Evolutionary conservation across 2,329 filamentous ascomycete species (phyloP), one percentile per base, ranked within the genome.

Genomic region (Metarhizium rileyi): DNA sequence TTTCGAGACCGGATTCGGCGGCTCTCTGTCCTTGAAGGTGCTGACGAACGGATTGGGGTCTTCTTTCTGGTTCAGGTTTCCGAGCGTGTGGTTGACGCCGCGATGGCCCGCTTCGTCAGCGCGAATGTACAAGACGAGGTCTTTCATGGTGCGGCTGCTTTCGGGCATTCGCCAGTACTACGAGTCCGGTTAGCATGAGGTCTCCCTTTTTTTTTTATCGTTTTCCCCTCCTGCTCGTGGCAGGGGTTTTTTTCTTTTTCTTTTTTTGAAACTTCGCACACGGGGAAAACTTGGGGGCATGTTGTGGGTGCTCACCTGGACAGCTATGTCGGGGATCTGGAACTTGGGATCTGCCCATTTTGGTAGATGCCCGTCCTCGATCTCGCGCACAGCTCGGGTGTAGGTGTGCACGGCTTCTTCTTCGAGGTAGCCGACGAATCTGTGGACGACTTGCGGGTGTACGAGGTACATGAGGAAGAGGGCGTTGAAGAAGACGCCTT

Each of bases 341-440:
- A 95, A 83, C 7, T 82, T 77, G 1, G 71, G 68, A 53, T 80
- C 75, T 25, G 80, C 74, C 90, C 93, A 98, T 58, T 81, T 81
- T 1, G 90, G 90, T 14, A 96, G 72, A 51, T 81, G 78, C n/a
- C 91, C 91, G 3, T 78, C 76, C 51, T 97, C 90, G 23, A 98
- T 78, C 62, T 97, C 93, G 56, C 82, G 75, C 59, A 97, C 86
- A 53, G 89, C 87, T 46, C 90, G 83, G 0, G 89, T 93, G 71
- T 98, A 98, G 0, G 93, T 98, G 62, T 95, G 79, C 1, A 97
- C 91, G 8, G 93, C 93, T 68, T 98, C 93, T 66, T 98, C 93
- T 68, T 98, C 93, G 12, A 98, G 81, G 60, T 97, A 97, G 2
- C 90, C 93, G 48, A 97, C 90, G 66, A 98, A 97, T 42, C 93